phyloP scores from a whole-genome alignment of 202 grass and related monocot species.

The Cymbopogon flexuosus region DNA sequence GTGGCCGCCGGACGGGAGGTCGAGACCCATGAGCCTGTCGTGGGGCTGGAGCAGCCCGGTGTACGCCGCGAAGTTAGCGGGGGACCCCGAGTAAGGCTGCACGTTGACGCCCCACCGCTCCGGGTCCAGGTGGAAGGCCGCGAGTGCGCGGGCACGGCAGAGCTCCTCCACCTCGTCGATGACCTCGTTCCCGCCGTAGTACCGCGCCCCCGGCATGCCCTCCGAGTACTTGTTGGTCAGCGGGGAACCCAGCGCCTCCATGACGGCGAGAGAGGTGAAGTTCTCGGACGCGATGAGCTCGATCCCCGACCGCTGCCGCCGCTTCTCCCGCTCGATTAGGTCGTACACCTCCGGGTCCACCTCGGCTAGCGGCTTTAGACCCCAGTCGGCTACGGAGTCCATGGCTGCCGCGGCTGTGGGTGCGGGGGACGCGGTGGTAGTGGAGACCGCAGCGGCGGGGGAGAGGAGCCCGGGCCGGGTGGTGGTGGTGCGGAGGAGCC shows the following conservation, averaged over 20 bases:
- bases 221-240: constrained; percentile 99
- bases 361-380: constrained; percentile 50
- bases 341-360: constrained; percentile 69
- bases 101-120: constrained; percentile 87
- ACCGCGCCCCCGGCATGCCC: constrained; percentile 78
- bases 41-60: constrained; percentile 92
- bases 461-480: not conserved
- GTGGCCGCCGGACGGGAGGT: constrained; percentile 89
- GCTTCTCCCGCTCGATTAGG: constrained; percentile 88
- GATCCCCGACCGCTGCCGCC: constrained; percentile 82
- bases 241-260: constrained; percentile 81
- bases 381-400: constrained; percentile 45
- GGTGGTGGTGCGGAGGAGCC: not conserved
- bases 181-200: constrained; percentile 93
- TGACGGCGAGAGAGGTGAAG: constrained; percentile 96
- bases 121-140: constrained; percentile 57
- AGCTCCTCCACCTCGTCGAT: constrained; percentile 88
- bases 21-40: constrained; percentile 95
- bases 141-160: constrained; percentile 76
- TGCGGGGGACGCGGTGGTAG: not conserved
- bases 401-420: not conserved
- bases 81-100: constrained; percentile 94
- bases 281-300: constrained; percentile 99
- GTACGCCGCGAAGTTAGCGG: constrained; percentile 95
- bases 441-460: not conserved